These are phyloP conservation scores for Hypoxylon lienhwacheense DNA, from an alignment of 495 filamentous ascomycete species.

Conservation along the genomic window DNA sequence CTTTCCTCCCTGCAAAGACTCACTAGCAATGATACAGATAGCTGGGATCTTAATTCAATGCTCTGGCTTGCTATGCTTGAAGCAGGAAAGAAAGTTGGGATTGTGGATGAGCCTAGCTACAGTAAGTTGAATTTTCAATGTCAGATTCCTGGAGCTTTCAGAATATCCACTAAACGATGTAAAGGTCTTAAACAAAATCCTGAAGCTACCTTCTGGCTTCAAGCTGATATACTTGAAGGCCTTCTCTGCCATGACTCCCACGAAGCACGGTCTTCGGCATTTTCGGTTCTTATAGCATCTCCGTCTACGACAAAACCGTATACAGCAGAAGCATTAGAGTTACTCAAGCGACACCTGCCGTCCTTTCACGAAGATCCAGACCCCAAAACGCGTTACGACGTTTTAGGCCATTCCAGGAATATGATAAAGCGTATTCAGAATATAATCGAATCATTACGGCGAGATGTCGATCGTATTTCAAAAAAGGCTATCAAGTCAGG, in stretches of 20 bases:
- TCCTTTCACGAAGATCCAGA: slow-evolving; percentile 81
- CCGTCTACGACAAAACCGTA: slow-evolving; percentile 71
- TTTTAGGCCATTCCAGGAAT: slow-evolving; percentile 65
- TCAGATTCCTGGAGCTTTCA: not conserved
- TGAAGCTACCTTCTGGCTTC: slow-evolving; percentile 14
- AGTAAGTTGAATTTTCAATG: slow-evolving; percentile 49
- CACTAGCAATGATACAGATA: slow-evolving; percentile 47
- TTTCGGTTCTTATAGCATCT: slow-evolving; percentile 73
- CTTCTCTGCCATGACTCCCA: slow-evolving; percentile 66
- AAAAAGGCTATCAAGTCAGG: slow-evolving; percentile 23
- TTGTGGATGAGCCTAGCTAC: slow-evolving; percentile 67
- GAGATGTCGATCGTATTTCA: slow-evolving; percentile 16
- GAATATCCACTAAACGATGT: slow-evolving; percentile 14
- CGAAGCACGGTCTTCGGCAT: slow-evolving; percentile 68
- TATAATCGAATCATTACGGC: slow-evolving; percentile 40
- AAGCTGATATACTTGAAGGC: slow-evolving; percentile 41
- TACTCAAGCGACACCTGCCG: slow-evolving; percentile 62
- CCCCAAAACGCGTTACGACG: slow-evolving; percentile 75
- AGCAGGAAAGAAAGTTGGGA: slow-evolving; percentile 74
- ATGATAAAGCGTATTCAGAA: slow-evolving; percentile 67
- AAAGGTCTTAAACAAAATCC: slow-evolving; percentile 17
- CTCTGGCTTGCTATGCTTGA: slow-evolving; percentile 71
- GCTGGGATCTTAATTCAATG: slow-evolving; percentile 55
- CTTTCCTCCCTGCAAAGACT: slow-evolving; percentile 42
- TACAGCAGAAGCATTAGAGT: slow-evolving; percentile 56